phyloP scores from a whole-genome alignment of 2,329 filamentous ascomycete species.

The Dryadomyces quercivorus region DNA sequence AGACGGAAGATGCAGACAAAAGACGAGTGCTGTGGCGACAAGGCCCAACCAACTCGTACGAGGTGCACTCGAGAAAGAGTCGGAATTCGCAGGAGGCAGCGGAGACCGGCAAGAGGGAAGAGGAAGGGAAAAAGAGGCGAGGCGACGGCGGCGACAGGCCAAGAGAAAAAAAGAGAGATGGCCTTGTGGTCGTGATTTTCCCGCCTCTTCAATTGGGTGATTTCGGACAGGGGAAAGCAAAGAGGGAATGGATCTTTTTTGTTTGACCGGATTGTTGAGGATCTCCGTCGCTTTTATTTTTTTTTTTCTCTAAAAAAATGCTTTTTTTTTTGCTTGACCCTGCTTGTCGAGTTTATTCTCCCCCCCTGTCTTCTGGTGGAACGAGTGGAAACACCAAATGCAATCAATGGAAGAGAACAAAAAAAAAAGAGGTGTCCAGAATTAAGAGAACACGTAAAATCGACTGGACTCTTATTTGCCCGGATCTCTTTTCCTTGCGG shows the following conservation, averaged over 20 bases:
- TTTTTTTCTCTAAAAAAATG: neutral
- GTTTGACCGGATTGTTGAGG: neutral
- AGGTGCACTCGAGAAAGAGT: neutral
- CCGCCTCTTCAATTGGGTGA: constrained; percentile 3
- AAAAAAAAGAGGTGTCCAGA: neutral
- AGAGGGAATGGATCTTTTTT: neutral
- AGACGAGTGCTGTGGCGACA: neutral
- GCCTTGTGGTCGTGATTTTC: neutral
- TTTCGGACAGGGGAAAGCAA: neutral
- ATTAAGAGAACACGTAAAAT: neutral
- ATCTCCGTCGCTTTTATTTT: neutral
- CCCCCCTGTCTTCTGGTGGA: neutral
- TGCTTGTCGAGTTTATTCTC: neutral
- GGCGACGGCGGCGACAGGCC: neutral
- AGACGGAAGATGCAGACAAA: neutral
- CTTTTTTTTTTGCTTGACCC: neutral
- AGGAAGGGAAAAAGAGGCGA: neutral
- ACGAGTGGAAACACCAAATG: neutral
- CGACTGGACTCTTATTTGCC: neutral
- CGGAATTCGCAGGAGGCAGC: too few relatives aligned
- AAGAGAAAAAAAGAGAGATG: neutral
- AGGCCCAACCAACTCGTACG: neutral
- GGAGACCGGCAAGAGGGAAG: neutral
- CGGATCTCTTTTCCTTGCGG: neutral
- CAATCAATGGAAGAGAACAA: neutral